Percentiles rank a stretch among this genome's conserved stretches.
These are phyloP conservation scores for Teunomyces kruisii DNA, from an alignment of 805 yeast genomes.

Conservation along the genomic window DNA sequence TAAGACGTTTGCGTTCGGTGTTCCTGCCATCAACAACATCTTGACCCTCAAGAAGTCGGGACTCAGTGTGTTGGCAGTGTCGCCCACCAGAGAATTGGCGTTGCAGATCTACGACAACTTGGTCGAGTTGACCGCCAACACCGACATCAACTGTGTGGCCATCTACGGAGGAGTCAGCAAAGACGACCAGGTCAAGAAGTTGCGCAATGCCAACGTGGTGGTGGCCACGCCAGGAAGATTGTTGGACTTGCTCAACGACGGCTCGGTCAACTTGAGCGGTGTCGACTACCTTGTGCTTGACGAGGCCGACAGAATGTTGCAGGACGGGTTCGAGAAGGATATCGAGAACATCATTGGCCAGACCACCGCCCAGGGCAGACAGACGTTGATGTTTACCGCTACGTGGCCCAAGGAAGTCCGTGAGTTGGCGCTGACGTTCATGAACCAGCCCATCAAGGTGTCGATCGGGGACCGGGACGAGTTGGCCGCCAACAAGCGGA, in stretches of 20 bases:
- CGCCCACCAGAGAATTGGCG: constrained; percentile 98
- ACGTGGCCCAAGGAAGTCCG: constrained; percentile 99
- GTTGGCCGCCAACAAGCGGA: constrained; percentile 89
- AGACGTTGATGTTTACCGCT: constrained; percentile 98
- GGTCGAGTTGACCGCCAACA: constrained; percentile 58
- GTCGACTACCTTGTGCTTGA: constrained; percentile 85
- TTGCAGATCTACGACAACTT: constrained; percentile 89
- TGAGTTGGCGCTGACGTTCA: constrained; percentile 81
- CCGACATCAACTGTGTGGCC: constrained; percentile 72
- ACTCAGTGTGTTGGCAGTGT: constrained; percentile 76
- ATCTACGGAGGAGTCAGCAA: constrained; percentile 98
- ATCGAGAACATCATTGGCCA: constrained; percentile 76
- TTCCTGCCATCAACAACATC: constrained; percentile 86
- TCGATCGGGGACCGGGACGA: constrained; percentile 95
- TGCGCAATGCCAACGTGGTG: constrained; percentile 70
- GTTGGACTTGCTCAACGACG: constrained; percentile 86
- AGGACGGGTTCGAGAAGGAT: constrained; percentile 97
- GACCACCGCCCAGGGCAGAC: constrained; percentile 56
- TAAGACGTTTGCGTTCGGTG: constrained; percentile 95
- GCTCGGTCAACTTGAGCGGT: constrained; percentile 64
- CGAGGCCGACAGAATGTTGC: constrained; percentile 99
- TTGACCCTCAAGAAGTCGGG: constrained; percentile 47
- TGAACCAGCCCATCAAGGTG: constrained; percentile 84
- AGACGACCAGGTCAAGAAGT: constrained; percentile 77
- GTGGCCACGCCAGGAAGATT: constrained; percentile 99